A percentile compares a stretch with the other conserved stretches of the same genome.
Conservation (phyloP, 768 basidiomycete species). For the Termitomyces sp. region DNA sequence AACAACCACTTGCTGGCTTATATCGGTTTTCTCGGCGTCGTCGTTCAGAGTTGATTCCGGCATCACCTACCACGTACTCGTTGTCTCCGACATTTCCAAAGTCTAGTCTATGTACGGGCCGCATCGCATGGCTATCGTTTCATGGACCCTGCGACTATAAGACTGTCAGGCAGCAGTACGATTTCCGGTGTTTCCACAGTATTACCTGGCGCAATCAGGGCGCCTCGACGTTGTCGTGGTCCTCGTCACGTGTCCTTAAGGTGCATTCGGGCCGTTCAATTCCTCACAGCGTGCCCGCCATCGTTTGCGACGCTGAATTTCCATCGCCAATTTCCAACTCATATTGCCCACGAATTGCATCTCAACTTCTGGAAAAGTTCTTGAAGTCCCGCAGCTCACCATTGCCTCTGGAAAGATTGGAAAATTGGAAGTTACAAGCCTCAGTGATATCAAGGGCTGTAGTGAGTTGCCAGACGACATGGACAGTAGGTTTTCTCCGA, state of each 20-base stretch:
- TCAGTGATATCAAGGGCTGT: background rate
- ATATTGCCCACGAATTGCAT: background rate
- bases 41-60: too few relatives aligned
- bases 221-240: too few relatives aligned
- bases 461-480: background rate
- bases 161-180: background rate
- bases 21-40: background rate
- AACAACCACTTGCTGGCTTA: background rate
- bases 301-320: background rate
- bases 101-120: background rate
- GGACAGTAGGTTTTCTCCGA: background rate
- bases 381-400: background rate
- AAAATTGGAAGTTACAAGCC: background rate
- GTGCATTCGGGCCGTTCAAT: background rate
- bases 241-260: background rate
- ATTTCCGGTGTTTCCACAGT: background rate
- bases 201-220: background rate
- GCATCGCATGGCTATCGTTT: background rate
- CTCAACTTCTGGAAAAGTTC: background rate
- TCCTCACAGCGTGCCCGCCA: background rate
- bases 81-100: background rate
- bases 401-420: background rate
- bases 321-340: background rate
- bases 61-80: background rate
- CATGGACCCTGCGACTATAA: background rate